Conservation (phyloP, 2,329 filamentous ascomycete genomes). For the Dothideomycetidae sp. region DNA sequence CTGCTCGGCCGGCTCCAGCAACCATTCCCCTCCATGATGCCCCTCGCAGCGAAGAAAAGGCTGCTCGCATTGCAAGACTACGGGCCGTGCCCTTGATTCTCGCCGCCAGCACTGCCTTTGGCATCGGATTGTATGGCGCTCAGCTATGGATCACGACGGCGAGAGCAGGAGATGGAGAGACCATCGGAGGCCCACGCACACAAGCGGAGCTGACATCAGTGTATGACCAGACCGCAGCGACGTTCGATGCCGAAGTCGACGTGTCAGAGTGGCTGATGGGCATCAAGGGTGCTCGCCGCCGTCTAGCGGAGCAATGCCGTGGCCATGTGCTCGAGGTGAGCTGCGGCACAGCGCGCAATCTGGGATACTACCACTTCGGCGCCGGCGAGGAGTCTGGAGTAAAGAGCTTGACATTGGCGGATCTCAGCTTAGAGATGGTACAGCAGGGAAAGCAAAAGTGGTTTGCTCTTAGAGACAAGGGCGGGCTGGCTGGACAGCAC, state of each 20-base stretch:
- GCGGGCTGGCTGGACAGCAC: slow-evolving; percentile 9
- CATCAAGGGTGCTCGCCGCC: slow-evolving; percentile 26
- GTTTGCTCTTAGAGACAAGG: slow-evolving; percentile 25
- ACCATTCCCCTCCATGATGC: neutral
- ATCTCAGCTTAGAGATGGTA: slow-evolving; percentile 35
- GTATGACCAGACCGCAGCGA: slow-evolving; percentile 32
- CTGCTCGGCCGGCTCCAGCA: neutral
- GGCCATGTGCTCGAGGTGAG: slow-evolving; percentile 37
- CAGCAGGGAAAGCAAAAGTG: slow-evolving; percentile 35
- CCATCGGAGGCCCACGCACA: slow-evolving; percentile 13
- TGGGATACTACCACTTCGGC: slow-evolving; percentile 28
- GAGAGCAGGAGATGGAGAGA: slow-evolving; percentile 16
- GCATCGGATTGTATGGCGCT: slow-evolving; percentile 27
- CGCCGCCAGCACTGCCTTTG: slow-evolving; percentile 22
- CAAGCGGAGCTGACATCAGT: slow-evolving; percentile 30
- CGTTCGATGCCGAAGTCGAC: slow-evolving; percentile 35
- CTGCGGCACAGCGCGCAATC: slow-evolving; percentile 36
- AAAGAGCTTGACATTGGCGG: slow-evolving; percentile 33
- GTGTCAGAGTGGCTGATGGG: slow-evolving; percentile 30
- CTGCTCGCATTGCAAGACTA: neutral
- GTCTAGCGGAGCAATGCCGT: slow-evolving; percentile 26
- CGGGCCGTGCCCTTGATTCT: slow-evolving; percentile 7
- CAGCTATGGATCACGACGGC: slow-evolving; percentile 23
- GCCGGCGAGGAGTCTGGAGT: slow-evolving; percentile 15
- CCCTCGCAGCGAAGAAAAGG: slow-evolving; percentile 4